phyloP scores from a whole-genome alignment of 768 basidiomycete genomes.

The Phaeotremella fagi region DNA sequence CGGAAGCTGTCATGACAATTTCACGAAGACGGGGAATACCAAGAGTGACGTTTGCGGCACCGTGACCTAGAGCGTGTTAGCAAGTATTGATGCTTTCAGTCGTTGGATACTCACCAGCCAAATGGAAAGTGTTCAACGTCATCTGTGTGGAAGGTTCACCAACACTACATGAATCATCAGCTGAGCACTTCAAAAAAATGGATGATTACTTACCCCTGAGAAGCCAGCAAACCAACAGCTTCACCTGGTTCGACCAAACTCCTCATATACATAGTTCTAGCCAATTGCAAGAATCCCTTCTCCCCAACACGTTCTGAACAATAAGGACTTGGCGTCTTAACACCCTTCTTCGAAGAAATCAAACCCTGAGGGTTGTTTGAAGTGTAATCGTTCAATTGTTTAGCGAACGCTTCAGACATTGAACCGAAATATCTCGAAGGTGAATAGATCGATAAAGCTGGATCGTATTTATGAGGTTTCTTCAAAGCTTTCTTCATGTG shows the following conservation, averaged over 20 bases:
- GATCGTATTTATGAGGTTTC: slow-evolving; percentile 64
- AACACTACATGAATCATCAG: slow-evolving; percentile 56
- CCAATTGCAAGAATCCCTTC: slow-evolving; percentile 65
- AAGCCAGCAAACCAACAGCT: slow-evolving; percentile 93
- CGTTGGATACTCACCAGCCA: slow-evolving; percentile 65
- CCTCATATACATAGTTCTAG: slow-evolving; percentile 88
- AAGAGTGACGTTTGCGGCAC: slow-evolving; percentile 96
- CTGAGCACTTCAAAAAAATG: not conserved
- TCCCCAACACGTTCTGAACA: slow-evolving; percentile 40
- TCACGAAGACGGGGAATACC: slow-evolving; percentile 98
- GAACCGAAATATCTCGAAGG: slow-evolving; percentile 78
- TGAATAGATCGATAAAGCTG: slow-evolving; percentile 67
- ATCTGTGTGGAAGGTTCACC: slow-evolving; percentile 99
- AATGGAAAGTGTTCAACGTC: slow-evolving; percentile 99
- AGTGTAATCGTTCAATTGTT: slow-evolving; percentile 71
- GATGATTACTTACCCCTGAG: slow-evolving; percentile 81
- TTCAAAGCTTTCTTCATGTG: slow-evolving; percentile 92
- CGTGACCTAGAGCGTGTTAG: slow-evolving; percentile 63
- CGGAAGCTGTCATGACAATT: slow-evolving; percentile 98
- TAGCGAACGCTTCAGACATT: slow-evolving; percentile 87
- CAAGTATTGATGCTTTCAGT: not conserved
- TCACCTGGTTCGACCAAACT: slow-evolving; percentile 95
- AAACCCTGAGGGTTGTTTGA: slow-evolving; percentile 63
- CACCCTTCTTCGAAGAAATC: slow-evolving; percentile 48
- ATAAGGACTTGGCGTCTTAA: slow-evolving; percentile 47